phyloP scores from a whole-genome alignment of 2,329 filamentous ascomycete species.

The Colletotrichum lupini region DNA sequence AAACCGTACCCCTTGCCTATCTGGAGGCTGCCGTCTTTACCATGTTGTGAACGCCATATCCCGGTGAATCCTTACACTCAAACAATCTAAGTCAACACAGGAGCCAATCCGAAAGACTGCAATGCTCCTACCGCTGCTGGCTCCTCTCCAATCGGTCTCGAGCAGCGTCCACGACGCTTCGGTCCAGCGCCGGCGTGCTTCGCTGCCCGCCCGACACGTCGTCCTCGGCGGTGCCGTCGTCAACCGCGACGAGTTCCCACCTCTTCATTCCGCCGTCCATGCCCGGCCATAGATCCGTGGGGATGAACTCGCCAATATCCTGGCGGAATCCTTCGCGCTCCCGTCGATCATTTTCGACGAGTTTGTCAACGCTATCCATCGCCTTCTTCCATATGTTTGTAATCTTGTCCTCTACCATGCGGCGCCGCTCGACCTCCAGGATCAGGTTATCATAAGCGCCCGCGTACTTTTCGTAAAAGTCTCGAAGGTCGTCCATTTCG shows the following conservation, averaged over 20 bases:
- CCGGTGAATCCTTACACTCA: background rate
- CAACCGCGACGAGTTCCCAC: constrained; percentile 59
- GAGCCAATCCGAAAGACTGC: background rate
- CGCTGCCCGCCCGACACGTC: constrained; percentile 17
- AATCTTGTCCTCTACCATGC: constrained; percentile 78
- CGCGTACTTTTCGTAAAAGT: constrained; percentile 90
- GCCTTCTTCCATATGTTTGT: constrained; percentile 81
- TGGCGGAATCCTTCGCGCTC: constrained; percentile 83
- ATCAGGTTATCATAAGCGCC: constrained; percentile 86
- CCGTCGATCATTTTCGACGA: constrained; percentile 78
- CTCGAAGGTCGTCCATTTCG: constrained; percentile 80
- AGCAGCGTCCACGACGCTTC: constrained; percentile 43
- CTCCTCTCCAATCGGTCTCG: constrained; percentile 37
- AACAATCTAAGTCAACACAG: background rate
- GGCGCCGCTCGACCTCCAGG: constrained; percentile 83
- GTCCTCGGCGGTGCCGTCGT: constrained; percentile 41
- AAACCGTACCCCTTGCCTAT: background rate
- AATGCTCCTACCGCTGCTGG: constrained; percentile 24
- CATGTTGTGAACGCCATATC: background rate
- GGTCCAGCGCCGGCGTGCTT: constrained; percentile 44
- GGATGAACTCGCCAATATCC: constrained; percentile 87
- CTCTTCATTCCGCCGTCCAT: constrained; percentile 69
- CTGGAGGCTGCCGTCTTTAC: background rate
- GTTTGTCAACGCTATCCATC: constrained; percentile 77
- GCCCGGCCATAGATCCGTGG: constrained; percentile 87